A percentile compares a stretch with the other conserved stretches of the same genome.
phyloP scores from a whole-genome alignment of 768 basidiomycete genomes.

The Cyathus striatus region DNA sequence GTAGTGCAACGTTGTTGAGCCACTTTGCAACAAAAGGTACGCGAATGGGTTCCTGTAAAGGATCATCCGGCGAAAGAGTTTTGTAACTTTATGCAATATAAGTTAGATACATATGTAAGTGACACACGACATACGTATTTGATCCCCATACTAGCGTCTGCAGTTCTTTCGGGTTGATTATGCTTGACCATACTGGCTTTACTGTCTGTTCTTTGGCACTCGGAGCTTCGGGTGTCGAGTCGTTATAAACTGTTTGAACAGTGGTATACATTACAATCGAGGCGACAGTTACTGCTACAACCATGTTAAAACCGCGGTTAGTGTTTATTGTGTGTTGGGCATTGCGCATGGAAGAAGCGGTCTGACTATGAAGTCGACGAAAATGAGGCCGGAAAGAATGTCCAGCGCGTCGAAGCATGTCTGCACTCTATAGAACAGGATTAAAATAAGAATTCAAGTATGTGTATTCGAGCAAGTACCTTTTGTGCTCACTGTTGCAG shows the following conservation, averaged over 20 bases:
- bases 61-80: constrained; percentile 37
- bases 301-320: constrained; percentile 13
- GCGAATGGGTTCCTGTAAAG: constrained; percentile 35
- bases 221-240: constrained; percentile 6
- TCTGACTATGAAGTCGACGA: constrained; percentile 18
- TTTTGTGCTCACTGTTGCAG: no score
- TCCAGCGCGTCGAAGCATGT: constrained; percentile 25
- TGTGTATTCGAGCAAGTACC: neutral
- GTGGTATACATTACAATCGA: constrained; percentile 34
- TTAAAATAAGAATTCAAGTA: neutral
- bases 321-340: constrained; percentile 9
- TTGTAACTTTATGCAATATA: constrained; percentile 12
- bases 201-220: constrained; percentile 7
- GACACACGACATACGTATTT: constrained; percentile 45
- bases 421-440: neutral
- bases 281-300: constrained; percentile 26
- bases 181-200: constrained; percentile 3
- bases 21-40: constrained; percentile 47
- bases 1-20: constrained; percentile 64
- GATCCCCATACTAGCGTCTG: constrained; percentile 68
- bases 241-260: constrained; percentile 22
- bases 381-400: constrained; percentile 13
- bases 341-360: constrained; percentile 10
- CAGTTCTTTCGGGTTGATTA: constrained; percentile 25
- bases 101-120: neutral